Evolutionary conservation across 106 monocot genomes (phyloP), one percentile per base, ranked within the genome.

Genomic region (Dioscorea alata): DNA sequence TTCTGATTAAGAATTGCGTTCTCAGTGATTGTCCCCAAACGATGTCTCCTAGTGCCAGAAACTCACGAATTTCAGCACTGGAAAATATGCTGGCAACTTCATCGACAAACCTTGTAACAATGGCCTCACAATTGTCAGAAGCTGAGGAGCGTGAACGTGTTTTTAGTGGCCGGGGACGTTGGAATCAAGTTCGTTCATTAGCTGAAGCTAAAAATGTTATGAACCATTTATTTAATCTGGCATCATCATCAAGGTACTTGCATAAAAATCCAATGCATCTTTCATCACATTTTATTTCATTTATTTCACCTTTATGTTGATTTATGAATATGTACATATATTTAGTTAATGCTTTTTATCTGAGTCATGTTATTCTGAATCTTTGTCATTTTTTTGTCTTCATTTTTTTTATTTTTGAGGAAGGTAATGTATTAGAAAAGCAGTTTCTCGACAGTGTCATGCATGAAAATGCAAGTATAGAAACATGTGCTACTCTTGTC

Each of bases 101-200:
- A 35, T 99, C 99, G 48, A 81, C 69, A 14, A 81, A 83, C 17
- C 60, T 99, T 49, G 93, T 99, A 23, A 79, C 82, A 0, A 99
- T 99, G 93, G 93, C 90, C 4, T 93, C 99, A 51, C 93, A 99
- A 32, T 57, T 99, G 54, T 93, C 99, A 10, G 93, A 99, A 78
- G 92, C 99, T 42, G 99, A 85, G 60, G 99, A 99, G 52, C 92
- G 88, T 35, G 87, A 88, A 32, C 87, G 93, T 49, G 66, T 79
- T 6, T 83, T 85, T 65, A 83, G 67, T 74, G 92, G 90, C 1
- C 78, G 60, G 52, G 89, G 89, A 7, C 76, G 85, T 13, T 99
- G 99, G 99, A 93, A 87, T 79, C 99, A 99, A 74, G 76, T 99
- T 21, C 76, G 90, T 24, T 87, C 99, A 21, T 78, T 99, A 63